A percentile compares a stretch with the other conserved stretches of the same genome.
phyloP scores from a whole-genome alignment of 768 basidiomycete species.

The Kockovaella imperatae region DNA sequence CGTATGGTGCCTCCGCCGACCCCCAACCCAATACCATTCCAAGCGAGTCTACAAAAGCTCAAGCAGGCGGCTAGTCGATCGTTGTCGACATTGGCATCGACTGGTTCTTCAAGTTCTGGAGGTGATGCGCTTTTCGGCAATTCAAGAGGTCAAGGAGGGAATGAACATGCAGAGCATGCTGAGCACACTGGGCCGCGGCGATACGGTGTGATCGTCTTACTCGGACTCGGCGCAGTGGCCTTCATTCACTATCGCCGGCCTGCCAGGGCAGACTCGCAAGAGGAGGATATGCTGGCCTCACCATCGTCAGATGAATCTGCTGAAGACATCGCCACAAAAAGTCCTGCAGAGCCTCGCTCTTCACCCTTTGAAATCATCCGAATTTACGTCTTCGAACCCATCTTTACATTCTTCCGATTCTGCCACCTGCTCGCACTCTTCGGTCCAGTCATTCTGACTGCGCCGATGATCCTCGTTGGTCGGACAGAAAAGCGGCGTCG shows the following conservation, averaged over 20 bases:
- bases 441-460: constrained; percentile 71
- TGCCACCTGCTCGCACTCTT: constrained; percentile 74
- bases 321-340: neutral
- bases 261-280: constrained; percentile 18
- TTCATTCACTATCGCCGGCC: constrained; percentile 17
- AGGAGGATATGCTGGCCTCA: neutral
- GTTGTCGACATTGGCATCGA: constrained; percentile 26
- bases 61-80: constrained; percentile 23
- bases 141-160: constrained; percentile 10
- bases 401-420: constrained; percentile 75
- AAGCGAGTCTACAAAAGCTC: constrained; percentile 5
- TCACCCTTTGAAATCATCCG: constrained; percentile 52
- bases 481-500: constrained; percentile 51
- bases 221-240: constrained; percentile 22
- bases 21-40: constrained; percentile 6
- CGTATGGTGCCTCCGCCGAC: neutral
- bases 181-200: neutral
- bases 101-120: constrained; percentile 8
- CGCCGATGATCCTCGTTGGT: constrained; percentile 67
- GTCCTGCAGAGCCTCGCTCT: neutral
- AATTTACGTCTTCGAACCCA: constrained; percentile 67
- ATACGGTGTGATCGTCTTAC: constrained; percentile 13
- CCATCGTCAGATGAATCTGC: neutral
- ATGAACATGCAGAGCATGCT: neutral
- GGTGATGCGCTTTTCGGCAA: constrained; percentile 24